Evolutionary conservation across 2,329 filamentous ascomycete species (phyloP).

Genomic region (Pseudogymnoascus verrucosus): DNA sequence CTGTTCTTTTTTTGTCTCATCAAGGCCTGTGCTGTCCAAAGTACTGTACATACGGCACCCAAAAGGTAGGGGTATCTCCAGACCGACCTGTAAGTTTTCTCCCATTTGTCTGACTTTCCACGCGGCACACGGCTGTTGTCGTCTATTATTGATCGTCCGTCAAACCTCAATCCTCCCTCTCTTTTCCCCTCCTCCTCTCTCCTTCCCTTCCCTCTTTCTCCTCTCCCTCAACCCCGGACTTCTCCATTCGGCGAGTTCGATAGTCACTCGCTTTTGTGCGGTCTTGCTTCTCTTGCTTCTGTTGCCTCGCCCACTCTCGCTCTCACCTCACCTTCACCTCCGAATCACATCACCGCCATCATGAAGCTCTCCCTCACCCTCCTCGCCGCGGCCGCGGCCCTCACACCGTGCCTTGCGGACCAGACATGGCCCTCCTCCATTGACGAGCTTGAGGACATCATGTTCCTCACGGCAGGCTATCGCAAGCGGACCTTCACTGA

Average conservation of each 20-base stretch:
- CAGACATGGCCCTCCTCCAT: constrained; percentile 53
- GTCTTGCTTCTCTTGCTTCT: neutral
- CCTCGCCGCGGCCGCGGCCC: constrained; percentile 12
- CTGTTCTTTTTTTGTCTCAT: constrained; percentile 1
- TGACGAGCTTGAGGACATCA: constrained; percentile 57
- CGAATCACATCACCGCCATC: constrained; percentile 10
- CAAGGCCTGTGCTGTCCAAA: neutral
- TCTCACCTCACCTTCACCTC: neutral
- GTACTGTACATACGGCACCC: neutral
- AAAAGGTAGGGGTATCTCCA: neutral
- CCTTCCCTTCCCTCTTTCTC: neutral
- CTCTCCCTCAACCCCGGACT: neutral
- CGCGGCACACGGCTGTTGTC: neutral
- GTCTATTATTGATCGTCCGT: neutral
- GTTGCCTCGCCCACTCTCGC: neutral
- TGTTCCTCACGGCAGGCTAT: constrained; percentile 51
- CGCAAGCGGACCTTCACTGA: constrained; percentile 47
- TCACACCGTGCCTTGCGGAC: constrained; percentile 28
- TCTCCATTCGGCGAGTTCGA: neutral
- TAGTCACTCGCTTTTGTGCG: neutral
- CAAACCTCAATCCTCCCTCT: neutral
- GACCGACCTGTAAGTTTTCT: neutral
- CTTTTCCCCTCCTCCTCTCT: neutral
- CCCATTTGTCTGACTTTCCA: neutral
- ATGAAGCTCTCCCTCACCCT: constrained; percentile 19